Evolutionary conservation across 116 monocot species (phyloP).

Genomic region (Cymodocea nodosa): DNA sequence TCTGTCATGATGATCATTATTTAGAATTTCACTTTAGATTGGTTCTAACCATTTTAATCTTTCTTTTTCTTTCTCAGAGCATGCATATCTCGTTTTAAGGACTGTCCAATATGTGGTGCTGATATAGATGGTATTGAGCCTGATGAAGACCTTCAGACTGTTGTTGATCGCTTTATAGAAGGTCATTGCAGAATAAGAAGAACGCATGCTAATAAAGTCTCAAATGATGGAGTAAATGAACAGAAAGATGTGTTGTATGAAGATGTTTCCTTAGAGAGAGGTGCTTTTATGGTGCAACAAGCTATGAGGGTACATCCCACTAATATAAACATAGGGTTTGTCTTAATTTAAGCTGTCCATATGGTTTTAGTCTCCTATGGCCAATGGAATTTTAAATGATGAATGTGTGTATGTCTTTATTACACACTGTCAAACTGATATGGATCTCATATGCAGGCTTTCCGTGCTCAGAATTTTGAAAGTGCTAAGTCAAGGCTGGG

Average conservation of each 20-base stretch:
- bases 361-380: background rate
- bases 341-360: background rate
- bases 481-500: slow-evolving; percentile 85
- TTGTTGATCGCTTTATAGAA: slow-evolving; percentile 85
- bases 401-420: no score
- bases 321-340: background rate
- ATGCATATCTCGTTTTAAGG: slow-evolving; percentile 85
- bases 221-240: slow-evolving; percentile 19
- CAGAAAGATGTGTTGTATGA: slow-evolving; percentile 74
- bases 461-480: slow-evolving; percentile 62
- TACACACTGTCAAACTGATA: background rate
- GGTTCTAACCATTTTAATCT: background rate
- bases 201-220: slow-evolving; percentile 32
- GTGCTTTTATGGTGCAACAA: slow-evolving; percentile 94
- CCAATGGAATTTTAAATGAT: background rate
- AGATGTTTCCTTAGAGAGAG: slow-evolving; percentile 94
- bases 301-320: slow-evolving; percentile 75
- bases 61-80: slow-evolving; percentile 25
- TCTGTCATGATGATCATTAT: background rate
- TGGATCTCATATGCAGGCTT: slow-evolving; percentile 51
- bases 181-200: slow-evolving; percentile 93
- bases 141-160: slow-evolving; percentile 72
- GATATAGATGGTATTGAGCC: slow-evolving; percentile 83
- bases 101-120: slow-evolving; percentile 96
- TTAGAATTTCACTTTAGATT: background rate